Evolutionary conservation across 352 stramenopile genomes (phyloP).

Genomic region (Phytophthora fragariaefolia): DNA sequence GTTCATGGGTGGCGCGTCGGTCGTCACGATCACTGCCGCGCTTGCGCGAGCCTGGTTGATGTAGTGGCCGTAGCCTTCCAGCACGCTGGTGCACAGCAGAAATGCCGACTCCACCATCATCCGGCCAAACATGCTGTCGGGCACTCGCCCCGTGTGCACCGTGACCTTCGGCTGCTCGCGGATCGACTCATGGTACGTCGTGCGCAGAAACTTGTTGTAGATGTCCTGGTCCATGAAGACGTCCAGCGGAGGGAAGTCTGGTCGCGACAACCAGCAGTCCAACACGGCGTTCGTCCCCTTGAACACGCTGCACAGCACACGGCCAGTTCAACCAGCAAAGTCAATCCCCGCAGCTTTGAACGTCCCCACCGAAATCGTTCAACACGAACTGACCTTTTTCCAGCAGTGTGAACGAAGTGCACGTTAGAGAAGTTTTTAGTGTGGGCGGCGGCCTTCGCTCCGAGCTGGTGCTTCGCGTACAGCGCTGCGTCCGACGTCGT

Average conservation of each 20-base stretch:
- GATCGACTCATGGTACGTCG: constrained; percentile 33
- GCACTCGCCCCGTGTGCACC: constrained; percentile 43
- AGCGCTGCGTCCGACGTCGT: constrained; percentile 49
- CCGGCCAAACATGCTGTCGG: constrained; percentile 42
- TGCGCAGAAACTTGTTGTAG: constrained; percentile 39
- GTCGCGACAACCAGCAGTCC: constrained; percentile 53
- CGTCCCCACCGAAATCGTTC: background rate
- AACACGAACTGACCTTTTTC: constrained; percentile 36
- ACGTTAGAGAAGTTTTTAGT: constrained; percentile 47
- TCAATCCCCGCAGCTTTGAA: constrained; percentile 13
- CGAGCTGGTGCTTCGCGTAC: constrained; percentile 30
- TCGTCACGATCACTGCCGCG: constrained; percentile 56
- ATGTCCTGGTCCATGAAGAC: constrained; percentile 49
- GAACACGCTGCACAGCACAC: constrained; percentile 34
- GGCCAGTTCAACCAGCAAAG: constrained; percentile 4
- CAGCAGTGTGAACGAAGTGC: constrained; percentile 44
- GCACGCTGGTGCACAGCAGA: constrained; percentile 59
- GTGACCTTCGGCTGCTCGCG: constrained; percentile 37
- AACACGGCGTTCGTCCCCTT: constrained; percentile 56
- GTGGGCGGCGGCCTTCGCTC: constrained; percentile 2
- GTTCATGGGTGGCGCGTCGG: constrained; percentile 63
- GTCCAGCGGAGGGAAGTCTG: constrained; percentile 49
- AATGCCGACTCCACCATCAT: constrained; percentile 53
- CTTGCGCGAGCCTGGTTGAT: constrained; percentile 70
- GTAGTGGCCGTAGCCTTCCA: constrained; percentile 74